Conservation (phyloP, 768 basidiomycete genomes). For the Paxillus rubicundulus region DNA sequence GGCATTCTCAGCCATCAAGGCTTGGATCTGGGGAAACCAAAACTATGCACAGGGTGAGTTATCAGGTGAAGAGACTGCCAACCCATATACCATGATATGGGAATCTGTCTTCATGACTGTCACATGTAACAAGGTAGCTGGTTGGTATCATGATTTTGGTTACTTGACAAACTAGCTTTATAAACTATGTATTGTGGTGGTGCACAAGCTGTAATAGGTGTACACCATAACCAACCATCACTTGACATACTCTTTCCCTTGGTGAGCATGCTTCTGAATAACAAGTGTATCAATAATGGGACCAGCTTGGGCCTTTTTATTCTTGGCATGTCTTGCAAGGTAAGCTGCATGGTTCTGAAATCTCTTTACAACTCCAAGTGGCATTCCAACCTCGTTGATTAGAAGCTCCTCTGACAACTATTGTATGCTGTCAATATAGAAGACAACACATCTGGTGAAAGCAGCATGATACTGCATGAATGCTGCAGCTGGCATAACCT, state of each 20-base stretch:
- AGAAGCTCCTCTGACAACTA: not conserved
- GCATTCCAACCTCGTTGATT: not conserved
- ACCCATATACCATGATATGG: constrained; percentile 27
- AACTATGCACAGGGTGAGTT: not conserved
- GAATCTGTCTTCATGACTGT: constrained; percentile 23
- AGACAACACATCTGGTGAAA: not conserved
- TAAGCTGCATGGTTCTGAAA: not conserved
- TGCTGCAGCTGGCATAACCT: not conserved
- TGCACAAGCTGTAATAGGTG: too few relatives aligned
- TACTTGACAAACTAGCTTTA: not conserved
- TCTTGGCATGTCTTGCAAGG: not conserved
- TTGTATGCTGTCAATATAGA: not conserved
- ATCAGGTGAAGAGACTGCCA: not conserved
- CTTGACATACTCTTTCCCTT: not conserved
- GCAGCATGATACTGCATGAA: not conserved
- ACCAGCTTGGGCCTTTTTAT: not conserved
- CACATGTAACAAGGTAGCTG: constrained; percentile 20
- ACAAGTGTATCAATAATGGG: not conserved
- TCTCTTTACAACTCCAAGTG: not conserved
- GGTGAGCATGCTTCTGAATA: not conserved
- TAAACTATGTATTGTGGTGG: not conserved
- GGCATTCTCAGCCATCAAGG: too few relatives aligned
- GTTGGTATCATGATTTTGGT: constrained; percentile 24
- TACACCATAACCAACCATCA: too few relatives aligned
- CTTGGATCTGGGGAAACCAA: constrained; percentile 21